These are phyloP conservation scores for Sisymbrium irio DNA, from an alignment of 345 rosid genomes.

Conservation along the genomic window DNA sequence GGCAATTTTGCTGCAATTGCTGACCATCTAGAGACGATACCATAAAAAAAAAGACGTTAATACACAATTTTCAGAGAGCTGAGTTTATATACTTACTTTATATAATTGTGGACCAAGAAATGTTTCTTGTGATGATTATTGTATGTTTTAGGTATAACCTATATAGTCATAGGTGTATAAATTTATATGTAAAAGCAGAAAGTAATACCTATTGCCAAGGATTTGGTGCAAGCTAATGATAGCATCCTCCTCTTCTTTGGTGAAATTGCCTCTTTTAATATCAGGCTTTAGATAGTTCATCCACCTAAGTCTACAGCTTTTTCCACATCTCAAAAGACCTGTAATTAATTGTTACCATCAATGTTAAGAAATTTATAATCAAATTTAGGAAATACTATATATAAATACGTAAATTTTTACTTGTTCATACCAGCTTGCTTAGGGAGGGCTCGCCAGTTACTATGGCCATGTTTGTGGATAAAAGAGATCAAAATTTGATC, in stretches of 20 bases:
- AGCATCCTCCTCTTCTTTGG: slow-evolving; percentile 69
- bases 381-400: neutral
- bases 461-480: slow-evolving; percentile 57
- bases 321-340: slow-evolving; percentile 80
- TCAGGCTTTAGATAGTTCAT: slow-evolving; percentile 74
- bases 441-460: slow-evolving; percentile 75
- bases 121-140: neutral
- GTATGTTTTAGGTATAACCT: slow-evolving; percentile 27
- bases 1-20: slow-evolving; percentile 76
- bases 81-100: neutral
- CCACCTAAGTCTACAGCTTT: slow-evolving; percentile 82
- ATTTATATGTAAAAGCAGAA: neutral
- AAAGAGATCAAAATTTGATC: slow-evolving; percentile 58
- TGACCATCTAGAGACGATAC: slow-evolving; percentile 60
- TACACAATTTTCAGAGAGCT: neutral
- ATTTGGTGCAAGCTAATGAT: slow-evolving; percentile 61
- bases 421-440: slow-evolving; percentile 65
- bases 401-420: neutral
- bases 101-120: slow-evolving; percentile 20
- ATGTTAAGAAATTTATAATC: neutral
- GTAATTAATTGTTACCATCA: neutral
- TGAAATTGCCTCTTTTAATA: slow-evolving; percentile 81
- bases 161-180: neutral
- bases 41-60: neutral
- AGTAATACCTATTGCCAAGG: slow-evolving; percentile 60